Evolutionary conservation across 306 rosid genomes (phyloP), one percentile per base, ranked within the genome.

Genomic region (Acacia crassicarpa): DNA sequence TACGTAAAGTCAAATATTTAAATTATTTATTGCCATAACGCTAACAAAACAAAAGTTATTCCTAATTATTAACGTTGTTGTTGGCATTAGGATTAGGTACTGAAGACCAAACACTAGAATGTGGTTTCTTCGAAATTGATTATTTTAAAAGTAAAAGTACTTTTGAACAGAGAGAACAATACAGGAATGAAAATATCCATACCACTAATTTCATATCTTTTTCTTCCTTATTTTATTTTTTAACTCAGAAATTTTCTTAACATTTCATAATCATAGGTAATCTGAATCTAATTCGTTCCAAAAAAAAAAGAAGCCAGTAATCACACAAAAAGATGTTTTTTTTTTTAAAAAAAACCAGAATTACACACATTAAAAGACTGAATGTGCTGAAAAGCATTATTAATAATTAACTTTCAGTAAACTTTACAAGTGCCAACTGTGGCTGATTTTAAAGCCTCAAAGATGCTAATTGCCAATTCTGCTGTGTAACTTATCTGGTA

Each of bases 21-120:
- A 33, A 17, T 49, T 11, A 59, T 4, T 2, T 51, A 3, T 59
- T 53, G 67, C 13, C 65, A 2, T 4, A 17, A 33, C 0, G 19
- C 9, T 0, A 19, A 49, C 33, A 12, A 25, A 61, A 73, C n/a
- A 40, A 40, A 40, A 23, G 27, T 4, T 69, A 40, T 44, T 58
- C 11, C 65, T 67, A 78, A 78, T 69, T 19, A 81, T 84, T 78
- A 74, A 10, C 14, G 58, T 74, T 46, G 27, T 72, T 22, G 46
- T 66, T 66, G 45, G 73, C 58, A 63, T 45, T 84, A 53, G 73
- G 65, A 63, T 45, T 84, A 53, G 82, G 82, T 70, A 40, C 66
- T 61, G 33, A 15, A 7, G 4, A 8, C 70, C 33, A 74, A 54
- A 69, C 17, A 4, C 56, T 49, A 16, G 6, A 49, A 49, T 17